These are phyloP conservation scores for Boletus reticuloceps DNA, from an alignment of 768 basidiomycete species.

Conservation along the genomic window DNA sequence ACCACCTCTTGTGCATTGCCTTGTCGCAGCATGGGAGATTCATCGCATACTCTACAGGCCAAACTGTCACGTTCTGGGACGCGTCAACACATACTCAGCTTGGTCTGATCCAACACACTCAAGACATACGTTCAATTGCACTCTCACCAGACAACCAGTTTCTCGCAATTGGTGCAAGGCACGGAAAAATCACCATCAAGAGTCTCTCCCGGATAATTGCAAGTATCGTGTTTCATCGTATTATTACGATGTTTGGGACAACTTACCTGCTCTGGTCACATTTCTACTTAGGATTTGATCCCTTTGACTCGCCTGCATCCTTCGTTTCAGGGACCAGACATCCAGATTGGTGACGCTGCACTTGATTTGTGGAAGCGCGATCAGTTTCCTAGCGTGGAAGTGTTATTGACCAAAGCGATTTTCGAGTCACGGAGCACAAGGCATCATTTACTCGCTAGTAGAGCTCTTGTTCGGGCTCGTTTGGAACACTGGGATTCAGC, in stretches of 20 bases:
- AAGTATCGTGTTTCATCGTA: background rate
- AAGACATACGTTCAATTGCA: background rate
- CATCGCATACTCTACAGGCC: background rate
- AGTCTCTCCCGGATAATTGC: background rate
- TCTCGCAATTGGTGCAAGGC: background rate
- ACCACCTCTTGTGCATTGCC: background rate
- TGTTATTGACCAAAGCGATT: background rate
- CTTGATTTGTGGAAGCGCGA: background rate
- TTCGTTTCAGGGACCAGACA: background rate
- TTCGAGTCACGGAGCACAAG: background rate
- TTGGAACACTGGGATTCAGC: background rate
- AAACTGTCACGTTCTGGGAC: background rate
- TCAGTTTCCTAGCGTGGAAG: background rate
- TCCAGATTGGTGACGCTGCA: background rate
- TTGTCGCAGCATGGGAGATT: background rate
- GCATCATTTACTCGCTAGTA: background rate
- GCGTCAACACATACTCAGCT: background rate
- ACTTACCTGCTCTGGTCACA: no score
- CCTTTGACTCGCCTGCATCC: background rate
- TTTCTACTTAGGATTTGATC: background rate
- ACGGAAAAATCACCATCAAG: background rate
- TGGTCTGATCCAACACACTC: background rate
- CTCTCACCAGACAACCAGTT: background rate
- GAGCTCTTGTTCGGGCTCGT: background rate
- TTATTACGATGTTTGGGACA: no score